Conservation (phyloP, 345 rosid genomes). For the Syzygium grande region DNA sequence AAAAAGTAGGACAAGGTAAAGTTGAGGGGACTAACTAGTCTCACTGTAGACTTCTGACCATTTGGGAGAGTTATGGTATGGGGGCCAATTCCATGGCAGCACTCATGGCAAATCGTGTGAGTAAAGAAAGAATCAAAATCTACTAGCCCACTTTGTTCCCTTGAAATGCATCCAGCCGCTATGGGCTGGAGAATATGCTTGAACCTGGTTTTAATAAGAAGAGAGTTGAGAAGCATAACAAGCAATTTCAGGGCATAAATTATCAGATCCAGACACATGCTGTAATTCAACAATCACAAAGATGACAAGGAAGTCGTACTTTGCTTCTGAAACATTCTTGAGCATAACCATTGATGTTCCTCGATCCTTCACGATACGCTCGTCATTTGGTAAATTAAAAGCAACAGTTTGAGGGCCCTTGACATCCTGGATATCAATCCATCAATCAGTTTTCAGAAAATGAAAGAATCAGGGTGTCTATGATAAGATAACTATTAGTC, state of each 20-base stretch:
- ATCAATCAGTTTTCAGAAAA: neutral
- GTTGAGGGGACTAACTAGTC: slow-evolving; percentile 46
- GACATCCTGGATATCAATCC: slow-evolving; percentile 51
- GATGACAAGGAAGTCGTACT: slow-evolving; percentile 32
- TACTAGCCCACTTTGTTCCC: slow-evolving; percentile 66
- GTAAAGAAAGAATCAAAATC: slow-evolving; percentile 97
- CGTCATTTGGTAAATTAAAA: slow-evolving; percentile 92
- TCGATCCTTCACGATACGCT: slow-evolving; percentile 75
- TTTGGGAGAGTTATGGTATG: slow-evolving; percentile 84
- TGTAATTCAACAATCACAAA: neutral
- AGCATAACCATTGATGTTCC: slow-evolving; percentile 98
- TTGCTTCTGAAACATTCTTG: slow-evolving; percentile 81
- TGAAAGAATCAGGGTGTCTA: neutral
- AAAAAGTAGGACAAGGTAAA: neutral
- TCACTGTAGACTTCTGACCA: slow-evolving; percentile 78
- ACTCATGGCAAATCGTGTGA: slow-evolving; percentile 89
- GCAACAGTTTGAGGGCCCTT: slow-evolving; percentile 97
- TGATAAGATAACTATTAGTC: neutral
- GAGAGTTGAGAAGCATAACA: neutral
- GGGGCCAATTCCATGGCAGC: slow-evolving; percentile 97
- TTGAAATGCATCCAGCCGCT: slow-evolving; percentile 53
- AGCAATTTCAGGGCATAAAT: neutral
- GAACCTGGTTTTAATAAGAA: slow-evolving; percentile 44
- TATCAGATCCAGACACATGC: neutral
- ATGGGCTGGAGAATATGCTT: slow-evolving; percentile 80